Conservation (phyloP, 2,329 filamentous ascomycete genomes). For the Penicillium sp. region DNA sequence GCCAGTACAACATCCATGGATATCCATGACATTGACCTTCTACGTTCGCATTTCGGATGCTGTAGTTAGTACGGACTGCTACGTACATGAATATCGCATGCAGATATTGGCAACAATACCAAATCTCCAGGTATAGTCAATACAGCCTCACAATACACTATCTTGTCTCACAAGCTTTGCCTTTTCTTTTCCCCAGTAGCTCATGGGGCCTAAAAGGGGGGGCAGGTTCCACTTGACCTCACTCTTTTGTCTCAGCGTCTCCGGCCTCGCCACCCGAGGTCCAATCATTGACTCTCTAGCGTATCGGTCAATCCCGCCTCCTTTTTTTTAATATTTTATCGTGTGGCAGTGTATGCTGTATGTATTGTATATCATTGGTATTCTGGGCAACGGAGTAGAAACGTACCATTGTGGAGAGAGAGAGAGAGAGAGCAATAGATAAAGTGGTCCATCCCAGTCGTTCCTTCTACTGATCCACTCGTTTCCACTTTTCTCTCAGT, state of each 20-base stretch:
- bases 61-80: no score
- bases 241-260: slow-evolving; percentile 3
- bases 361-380: no score
- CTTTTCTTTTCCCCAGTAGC: background rate
- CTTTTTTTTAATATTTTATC: slow-evolving; percentile 8
- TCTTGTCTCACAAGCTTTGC: no score
- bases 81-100: no score
- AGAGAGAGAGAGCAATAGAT: slow-evolving; percentile 1
- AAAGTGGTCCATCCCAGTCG: background rate
- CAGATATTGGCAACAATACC: no score
- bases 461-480: slow-evolving; percentile 3
- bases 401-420: background rate
- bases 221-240: background rate
- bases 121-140: no score
- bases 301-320: slow-evolving; percentile 7
- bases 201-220: background rate
- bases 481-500: slow-evolving; percentile 18
- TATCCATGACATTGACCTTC: no score
- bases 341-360: background rate
- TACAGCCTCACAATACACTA: no score
- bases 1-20: no score
- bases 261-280: background rate
- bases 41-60: no score
- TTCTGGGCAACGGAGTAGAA: no score
- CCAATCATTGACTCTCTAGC: background rate